Base-by-base conservation (phyloP, 768 basidiomycete genomes). In the Auriculariales sp. region DNA sequence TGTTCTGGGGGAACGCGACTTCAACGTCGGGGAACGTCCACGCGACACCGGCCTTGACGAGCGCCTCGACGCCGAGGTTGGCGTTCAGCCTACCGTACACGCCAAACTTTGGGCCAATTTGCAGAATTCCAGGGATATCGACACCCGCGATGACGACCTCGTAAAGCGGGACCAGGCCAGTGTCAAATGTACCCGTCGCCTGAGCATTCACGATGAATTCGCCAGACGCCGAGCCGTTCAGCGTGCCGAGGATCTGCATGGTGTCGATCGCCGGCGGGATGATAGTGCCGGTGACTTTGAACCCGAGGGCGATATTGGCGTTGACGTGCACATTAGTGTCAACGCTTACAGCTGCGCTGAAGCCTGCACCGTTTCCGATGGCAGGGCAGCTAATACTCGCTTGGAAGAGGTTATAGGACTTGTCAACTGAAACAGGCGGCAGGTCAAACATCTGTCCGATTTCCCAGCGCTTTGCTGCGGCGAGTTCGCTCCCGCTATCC, bases 61-160 rank as follows among this genome's bases (percentile, higher is more conserved):
- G 65, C 15, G 70, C 59, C 45, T 66, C 60, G 10, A 71, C 52
- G 29, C 66, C 67, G n/a, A 71, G 56, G 1, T 48, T 54, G 4
- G 67, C 67, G 7, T 51, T 64, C 0, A 64, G 66, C 48, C 66
- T 60, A 2, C 61, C 71, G 28, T 67, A 62, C 50, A 77, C 61
- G 33, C 66, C 54, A 61, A 76, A 72, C 0, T 68, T 62, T 3
- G 75, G 74, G 0, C 74, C 75, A 25, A 77, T 54, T 11, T 64
- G 65, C 28, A 77, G 54, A 44, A 77, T 64, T 3, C n/a, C 72
- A 36, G 73, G 72, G 58, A 77, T 67, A 54, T 71, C 67, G n/a
- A 76, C 62, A 5, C 71, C 74, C 1, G 71, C 71, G 49, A 77
- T 61, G 1, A 69, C 70, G 28, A 68, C 53, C 46, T 67, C 58